Evolutionary conservation across 441 rosid genomes (phyloP), one percentile per base, ranked within the genome.

Genomic region (Arabidopsis hybrid): DNA sequence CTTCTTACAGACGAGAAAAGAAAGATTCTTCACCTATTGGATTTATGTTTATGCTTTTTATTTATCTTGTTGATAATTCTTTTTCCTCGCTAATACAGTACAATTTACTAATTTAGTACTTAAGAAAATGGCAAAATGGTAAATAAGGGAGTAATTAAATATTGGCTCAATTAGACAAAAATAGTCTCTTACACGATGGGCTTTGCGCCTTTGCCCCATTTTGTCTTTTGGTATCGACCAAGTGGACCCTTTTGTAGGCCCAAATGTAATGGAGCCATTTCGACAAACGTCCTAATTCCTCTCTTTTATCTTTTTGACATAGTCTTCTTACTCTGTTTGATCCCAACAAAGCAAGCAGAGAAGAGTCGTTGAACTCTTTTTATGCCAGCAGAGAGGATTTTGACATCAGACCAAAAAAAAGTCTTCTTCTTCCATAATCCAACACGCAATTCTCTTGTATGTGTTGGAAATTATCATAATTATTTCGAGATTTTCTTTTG

Each of bases 1-100:
- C 55, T 74, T 49, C 55, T 57, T 57, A 73, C 60, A 47, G 60
- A 58, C 60, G 55, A 39, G 72, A 49, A 58, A 65, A 57, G 39
- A 73, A 65, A 59, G 53, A 66, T 74, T 49, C 60, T 73, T 51
- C 60, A 39, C 51, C 40, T 49, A 38, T 39, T 60, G 14, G 4
- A 29, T 60, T 39, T 26, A 38, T 60, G 42, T 7, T 38, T 35
- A 36, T 47, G 59, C 49, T 21, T 21, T 21, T 21, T 21, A 8
- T 32, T 56, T 9, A 2, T n/a, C n/a, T 10, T 40, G 26, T 16
- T 4, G 5, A 21, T 14, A 51, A 21, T 7, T 21, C 1, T 10
- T 3, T 42, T 5, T 14, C 2, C 38, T 13, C 34, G 11, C 5
- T 45, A 16, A 10, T 42, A 21, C 26, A 21, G 26, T 21, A 21